A percentile compares a stretch with the other conserved stretches of the same genome.
phyloP scores from a whole-genome alignment of 768 basidiomycete genomes.

The Mycena filopes region DNA sequence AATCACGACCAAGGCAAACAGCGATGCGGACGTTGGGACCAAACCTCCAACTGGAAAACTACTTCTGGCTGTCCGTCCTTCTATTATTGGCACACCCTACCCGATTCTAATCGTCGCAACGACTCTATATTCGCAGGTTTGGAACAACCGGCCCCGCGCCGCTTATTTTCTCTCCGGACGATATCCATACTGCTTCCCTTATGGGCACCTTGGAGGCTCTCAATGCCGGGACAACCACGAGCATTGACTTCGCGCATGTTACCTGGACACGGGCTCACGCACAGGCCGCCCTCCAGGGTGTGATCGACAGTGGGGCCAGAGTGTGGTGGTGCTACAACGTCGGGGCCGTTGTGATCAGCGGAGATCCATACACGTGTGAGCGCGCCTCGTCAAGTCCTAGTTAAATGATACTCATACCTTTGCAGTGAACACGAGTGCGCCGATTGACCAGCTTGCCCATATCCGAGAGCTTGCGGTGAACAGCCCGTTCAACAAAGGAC shows the following conservation, averaged over 20 bases:
- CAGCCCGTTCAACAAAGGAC: constrained; percentile 19
- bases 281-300: constrained; percentile 14
- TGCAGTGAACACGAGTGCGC: constrained; percentile 21
- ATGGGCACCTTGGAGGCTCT: constrained; percentile 22
- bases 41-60: constrained; percentile 24
- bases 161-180: constrained; percentile 20
- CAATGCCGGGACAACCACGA: constrained; percentile 21
- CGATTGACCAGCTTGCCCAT: constrained; percentile 23
- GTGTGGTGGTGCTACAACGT: constrained; percentile 24
- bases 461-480: constrained; percentile 19
- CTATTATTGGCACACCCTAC: background rate
- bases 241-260: constrained; percentile 21
- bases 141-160: constrained; percentile 7
- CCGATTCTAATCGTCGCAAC: background rate
- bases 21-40: constrained; percentile 22
- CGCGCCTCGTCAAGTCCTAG: background rate
- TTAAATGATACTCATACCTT: background rate
- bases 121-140: constrained; percentile 6
- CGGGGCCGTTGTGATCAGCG: constrained; percentile 19
- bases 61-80: constrained; percentile 17
- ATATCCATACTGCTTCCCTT: constrained; percentile 19
- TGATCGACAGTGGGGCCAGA: constrained; percentile 19
- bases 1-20: constrained; percentile 11
- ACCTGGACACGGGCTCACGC: constrained; percentile 22
- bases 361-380: constrained; percentile 21